These are phyloP conservation scores for Lojkania enalia DNA, from an alignment of 2,329 filamentous ascomycete genomes.

Conservation along the genomic window DNA sequence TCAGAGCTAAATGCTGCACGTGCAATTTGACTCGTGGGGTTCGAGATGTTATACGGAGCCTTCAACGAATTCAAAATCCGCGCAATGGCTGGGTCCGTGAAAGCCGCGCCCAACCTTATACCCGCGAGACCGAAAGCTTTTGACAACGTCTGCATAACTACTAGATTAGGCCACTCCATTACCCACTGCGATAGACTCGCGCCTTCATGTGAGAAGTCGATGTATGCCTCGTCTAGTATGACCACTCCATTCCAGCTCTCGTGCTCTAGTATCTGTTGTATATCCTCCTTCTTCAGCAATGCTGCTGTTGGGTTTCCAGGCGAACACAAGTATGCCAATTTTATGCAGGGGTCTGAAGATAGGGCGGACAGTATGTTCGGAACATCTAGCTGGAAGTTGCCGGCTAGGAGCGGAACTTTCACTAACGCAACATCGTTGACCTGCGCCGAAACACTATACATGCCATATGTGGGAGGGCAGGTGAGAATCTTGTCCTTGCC, in stretches of 20 bases:
- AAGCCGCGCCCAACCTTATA: slow-evolving; percentile 86
- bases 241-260: slow-evolving; percentile 94
- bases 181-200: slow-evolving; percentile 90
- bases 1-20: slow-evolving; percentile 67
- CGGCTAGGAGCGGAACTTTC: slow-evolving; percentile 78
- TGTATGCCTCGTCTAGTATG: slow-evolving; percentile 92
- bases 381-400: slow-evolving; percentile 72
- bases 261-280: slow-evolving; percentile 76
- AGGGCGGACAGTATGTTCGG: slow-evolving; percentile 69
- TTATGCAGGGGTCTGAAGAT: slow-evolving; percentile 68
- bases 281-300: slow-evolving; percentile 73
- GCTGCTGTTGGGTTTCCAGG: slow-evolving; percentile 92
- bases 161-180: slow-evolving; percentile 87
- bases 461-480: slow-evolving; percentile 96
- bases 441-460: slow-evolving; percentile 94
- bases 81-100: slow-evolving; percentile 75
- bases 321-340: slow-evolving; percentile 89
- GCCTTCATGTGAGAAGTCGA: slow-evolving; percentile 84
- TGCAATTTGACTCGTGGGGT: slow-evolving; percentile 81
- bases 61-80: slow-evolving; percentile 86
- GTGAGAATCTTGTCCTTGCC: slow-evolving; percentile 88
- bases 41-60: slow-evolving; percentile 94
- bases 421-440: slow-evolving; percentile 89
- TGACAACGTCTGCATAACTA: slow-evolving; percentile 97
- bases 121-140: slow-evolving; percentile 97